These are phyloP conservation scores for Penicillium sp. DNA, from an alignment of 2,329 filamentous ascomycete genomes.

Conservation along the genomic window DNA sequence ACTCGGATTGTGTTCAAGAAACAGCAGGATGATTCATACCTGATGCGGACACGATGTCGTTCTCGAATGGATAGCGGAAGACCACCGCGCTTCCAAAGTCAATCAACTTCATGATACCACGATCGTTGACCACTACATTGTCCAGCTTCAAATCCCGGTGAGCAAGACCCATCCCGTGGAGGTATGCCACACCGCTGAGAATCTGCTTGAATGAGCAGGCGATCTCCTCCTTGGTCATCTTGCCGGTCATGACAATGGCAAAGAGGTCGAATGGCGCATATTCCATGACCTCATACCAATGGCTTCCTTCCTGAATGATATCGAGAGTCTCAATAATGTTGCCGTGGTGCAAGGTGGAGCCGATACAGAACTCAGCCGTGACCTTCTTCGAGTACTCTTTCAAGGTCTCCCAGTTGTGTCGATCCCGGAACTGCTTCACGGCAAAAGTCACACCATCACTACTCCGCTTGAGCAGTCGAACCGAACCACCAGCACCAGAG, in stretches of 20 bases:
- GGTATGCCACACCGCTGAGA: conserved; percentile 88
- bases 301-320: conserved; percentile 90
- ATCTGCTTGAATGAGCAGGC: conserved; percentile 93
- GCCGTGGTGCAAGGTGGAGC: conserved; percentile 93
- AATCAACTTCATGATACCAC: conserved; percentile 99
- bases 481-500: conserved; percentile 91
- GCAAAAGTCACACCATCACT: conserved; percentile 94
- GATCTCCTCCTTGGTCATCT: conserved; percentile 91
- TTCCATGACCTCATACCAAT: conserved; percentile 99
- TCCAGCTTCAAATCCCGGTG: conserved; percentile 96
- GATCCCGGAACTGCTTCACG: conserved; percentile 93
- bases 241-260: conserved; percentile 98
- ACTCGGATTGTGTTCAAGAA: not conserved
- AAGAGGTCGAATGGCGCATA: conserved; percentile 96
- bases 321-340: conserved; percentile 99
- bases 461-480: conserved; percentile 89
- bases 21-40: conserved; percentile 61
- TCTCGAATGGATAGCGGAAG: conserved; percentile 96
- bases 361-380: conserved; percentile 97
- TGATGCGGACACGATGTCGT: conserved; percentile 77
- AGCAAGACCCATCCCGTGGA: conserved; percentile 92
- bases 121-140: conserved; percentile 95
- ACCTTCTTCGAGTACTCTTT: conserved; percentile 98
- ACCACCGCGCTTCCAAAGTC: conserved; percentile 98
- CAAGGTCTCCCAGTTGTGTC: conserved; percentile 91